A percentile compares a stretch with the other conserved stretches of the same genome.
phyloP scores from a whole-genome alignment of 192 early-diverging fungal species.

The Oehlia diaphana region DNA sequence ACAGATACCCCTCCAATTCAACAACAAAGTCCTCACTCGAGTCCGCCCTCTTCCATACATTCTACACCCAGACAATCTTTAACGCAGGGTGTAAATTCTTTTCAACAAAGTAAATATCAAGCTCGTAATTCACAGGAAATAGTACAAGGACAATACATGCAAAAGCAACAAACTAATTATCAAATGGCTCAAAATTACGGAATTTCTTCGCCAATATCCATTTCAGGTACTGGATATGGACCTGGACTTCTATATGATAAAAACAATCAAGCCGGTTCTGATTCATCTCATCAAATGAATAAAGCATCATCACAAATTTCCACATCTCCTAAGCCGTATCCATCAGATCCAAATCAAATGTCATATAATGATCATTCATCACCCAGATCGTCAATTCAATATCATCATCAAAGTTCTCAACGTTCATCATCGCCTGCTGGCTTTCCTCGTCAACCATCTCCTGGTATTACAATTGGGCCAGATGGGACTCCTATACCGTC shows the following conservation, averaged over 20 bases:
- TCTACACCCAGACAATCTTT: not conserved
- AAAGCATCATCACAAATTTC: not conserved
- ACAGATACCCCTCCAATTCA: not conserved
- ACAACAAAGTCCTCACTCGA: not conserved
- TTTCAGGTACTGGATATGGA: no score
- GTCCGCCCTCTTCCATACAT: not conserved
- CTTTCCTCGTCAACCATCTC: not conserved
- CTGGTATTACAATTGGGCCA: not conserved
- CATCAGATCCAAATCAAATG: not conserved
- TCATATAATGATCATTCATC: not conserved
- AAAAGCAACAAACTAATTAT: not conserved
- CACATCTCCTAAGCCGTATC: not conserved
- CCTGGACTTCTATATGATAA: not conserved
- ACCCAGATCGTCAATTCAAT: not conserved
- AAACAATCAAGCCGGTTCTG: not conserved
- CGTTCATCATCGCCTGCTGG: not conserved
- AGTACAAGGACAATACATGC: slow-evolving; percentile 1
- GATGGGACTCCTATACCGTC: slow-evolving; percentile 17
- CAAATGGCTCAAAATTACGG: not conserved
- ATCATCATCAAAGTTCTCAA: not conserved
- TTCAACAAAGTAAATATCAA: not conserved
- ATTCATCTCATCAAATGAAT: not conserved
- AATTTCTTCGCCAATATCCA: no score
- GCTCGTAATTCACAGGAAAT: slow-evolving; percentile 9
- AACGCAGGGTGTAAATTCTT: not conserved